Conservation (phyloP, 768 basidiomycete genomes). For the Tubosaeta sp. region DNA sequence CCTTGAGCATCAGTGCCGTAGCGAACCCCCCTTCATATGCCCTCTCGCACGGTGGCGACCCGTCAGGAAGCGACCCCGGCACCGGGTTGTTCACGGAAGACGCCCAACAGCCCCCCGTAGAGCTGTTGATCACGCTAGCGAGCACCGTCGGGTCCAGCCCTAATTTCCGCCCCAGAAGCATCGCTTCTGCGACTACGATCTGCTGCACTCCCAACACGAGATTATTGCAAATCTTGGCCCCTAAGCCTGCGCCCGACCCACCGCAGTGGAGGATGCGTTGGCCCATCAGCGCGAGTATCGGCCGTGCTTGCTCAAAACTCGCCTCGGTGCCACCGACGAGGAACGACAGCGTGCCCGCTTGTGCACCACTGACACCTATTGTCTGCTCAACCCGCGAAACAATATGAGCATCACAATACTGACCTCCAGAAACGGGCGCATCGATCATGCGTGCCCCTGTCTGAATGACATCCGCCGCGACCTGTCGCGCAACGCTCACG, state of each 20-base stretch:
- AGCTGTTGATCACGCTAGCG: conserved; percentile 80
- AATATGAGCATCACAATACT: conserved; percentile 18
- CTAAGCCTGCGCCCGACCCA: conserved; percentile 73
- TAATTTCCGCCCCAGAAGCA: conserved; percentile 80
- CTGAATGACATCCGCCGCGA: conserved; percentile 50
- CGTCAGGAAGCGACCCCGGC: conserved; percentile 62
- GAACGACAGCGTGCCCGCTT: conserved; percentile 85
- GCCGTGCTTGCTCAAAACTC: conserved; percentile 53
- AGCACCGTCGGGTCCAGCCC: conserved; percentile 74
- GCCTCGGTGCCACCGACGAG: conserved; percentile 76
- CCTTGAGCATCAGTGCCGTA: conserved; percentile 81
- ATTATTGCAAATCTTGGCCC: conserved; percentile 91
- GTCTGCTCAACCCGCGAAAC: conserved; percentile 4
- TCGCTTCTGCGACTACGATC: conserved; percentile 83
- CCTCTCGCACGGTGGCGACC: conserved; percentile 77
- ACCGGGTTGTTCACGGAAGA: conserved; percentile 87
- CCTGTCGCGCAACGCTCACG: conserved; percentile 63
- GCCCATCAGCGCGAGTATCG: conserved; percentile 72
- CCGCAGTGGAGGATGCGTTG: conserved; percentile 81
- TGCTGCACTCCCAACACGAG: conserved; percentile 74
- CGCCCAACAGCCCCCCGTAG: conserved; percentile 81
- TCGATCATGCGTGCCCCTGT: conserved; percentile 79
- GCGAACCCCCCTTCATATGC: conserved; percentile 86
- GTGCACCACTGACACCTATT: conserved; percentile 79
- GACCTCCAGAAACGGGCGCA: conserved; percentile 92